Conservation (phyloP, 1,284 basidiomycete genomes). For the Baeospora myosura region DNA sequence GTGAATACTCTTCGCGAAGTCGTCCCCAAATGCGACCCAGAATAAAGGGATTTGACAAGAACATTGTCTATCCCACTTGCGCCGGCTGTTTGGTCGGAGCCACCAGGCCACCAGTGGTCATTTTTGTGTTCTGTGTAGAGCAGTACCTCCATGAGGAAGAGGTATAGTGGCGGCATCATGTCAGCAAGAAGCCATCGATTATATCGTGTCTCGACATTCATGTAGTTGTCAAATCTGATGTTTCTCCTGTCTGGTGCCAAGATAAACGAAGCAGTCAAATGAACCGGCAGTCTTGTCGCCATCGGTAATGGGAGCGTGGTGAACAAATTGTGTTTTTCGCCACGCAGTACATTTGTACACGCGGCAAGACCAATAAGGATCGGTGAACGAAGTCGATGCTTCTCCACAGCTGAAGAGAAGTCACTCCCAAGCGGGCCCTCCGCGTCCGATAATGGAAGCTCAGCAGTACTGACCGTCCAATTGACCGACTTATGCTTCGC, state of each 20-base stretch:
- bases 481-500: too few relatives aligned
- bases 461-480: too few relatives aligned
- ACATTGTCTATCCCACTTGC: neutral
- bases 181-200: slow-evolving; percentile 35
- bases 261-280: slow-evolving; percentile 25
- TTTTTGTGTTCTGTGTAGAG: slow-evolving; percentile 17
- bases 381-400: slow-evolving; percentile 12
- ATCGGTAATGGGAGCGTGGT: slow-evolving; percentile 24
- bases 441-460: too few relatives aligned
- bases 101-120: slow-evolving; percentile 26
- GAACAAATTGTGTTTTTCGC: slow-evolving; percentile 14
- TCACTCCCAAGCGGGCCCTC: too few relatives aligned
- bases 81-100: neutral
- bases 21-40: neutral
- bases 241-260: slow-evolving; percentile 24
- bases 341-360: slow-evolving; percentile 1
- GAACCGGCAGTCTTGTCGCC: slow-evolving; percentile 21
- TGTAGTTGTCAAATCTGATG: slow-evolving; percentile 22
- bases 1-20: neutral
- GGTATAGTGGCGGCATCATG: slow-evolving; percentile 29
- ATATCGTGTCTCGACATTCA: slow-evolving; percentile 28
- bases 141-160: slow-evolving; percentile 26
- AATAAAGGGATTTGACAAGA: slow-evolving; percentile 4
- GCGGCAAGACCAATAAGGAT: slow-evolving; percentile 9
- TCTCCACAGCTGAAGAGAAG: slow-evolving; percentile 10